Evolutionary conservation across 331 rosid genomes (phyloP), one percentile per base, ranked within the genome.

Genomic region (Rosa hybrid): DNA sequence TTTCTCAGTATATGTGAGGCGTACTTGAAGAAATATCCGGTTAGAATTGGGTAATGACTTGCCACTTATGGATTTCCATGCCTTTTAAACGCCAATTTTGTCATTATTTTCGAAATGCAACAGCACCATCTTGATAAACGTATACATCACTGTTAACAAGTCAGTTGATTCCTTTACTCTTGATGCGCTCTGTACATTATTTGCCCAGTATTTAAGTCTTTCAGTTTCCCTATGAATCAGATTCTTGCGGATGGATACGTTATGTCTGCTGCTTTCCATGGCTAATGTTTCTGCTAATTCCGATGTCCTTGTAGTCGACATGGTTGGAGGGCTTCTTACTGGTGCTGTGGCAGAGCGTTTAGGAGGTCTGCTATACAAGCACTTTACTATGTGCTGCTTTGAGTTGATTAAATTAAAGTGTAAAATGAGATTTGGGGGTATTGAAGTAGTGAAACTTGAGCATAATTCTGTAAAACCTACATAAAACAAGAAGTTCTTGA

Each of bases 311-410:
- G 86, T 93, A 20, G 88, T 93, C 83, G 99, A 95, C 82, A 89
- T 89, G 96, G 87, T 92, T 85, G 94, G 94, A 74, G 98, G 99
- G 77, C 91, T 95, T 84, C 84, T 95, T 71, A 95, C 99, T 62
- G 99, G 99, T 80, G 90, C 97, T 21, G 92, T 86, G 83, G 99
- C 99, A 23, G 98, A 95, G 84, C 94, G 97, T 44, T 83, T 91
- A 86, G 99, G 98, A 95, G 99, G 99, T 95, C 34, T 45, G 81
- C 11, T 72, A 12, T 75, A 64, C n/a, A 82, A 41, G 34, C 78
- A 60, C 59, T 70, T 83, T 80, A 48, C 78, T 83, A 16, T 25
- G 27, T 73, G 21, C 44, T 42, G 57, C 12, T 67, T 76, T 63
- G 12, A 59, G 6, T 74, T 60, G 63, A 11, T 75, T 14, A 21